phyloP scores from a whole-genome alignment of 2,329 filamentous ascomycete species.

The Clonostachys solani region DNA sequence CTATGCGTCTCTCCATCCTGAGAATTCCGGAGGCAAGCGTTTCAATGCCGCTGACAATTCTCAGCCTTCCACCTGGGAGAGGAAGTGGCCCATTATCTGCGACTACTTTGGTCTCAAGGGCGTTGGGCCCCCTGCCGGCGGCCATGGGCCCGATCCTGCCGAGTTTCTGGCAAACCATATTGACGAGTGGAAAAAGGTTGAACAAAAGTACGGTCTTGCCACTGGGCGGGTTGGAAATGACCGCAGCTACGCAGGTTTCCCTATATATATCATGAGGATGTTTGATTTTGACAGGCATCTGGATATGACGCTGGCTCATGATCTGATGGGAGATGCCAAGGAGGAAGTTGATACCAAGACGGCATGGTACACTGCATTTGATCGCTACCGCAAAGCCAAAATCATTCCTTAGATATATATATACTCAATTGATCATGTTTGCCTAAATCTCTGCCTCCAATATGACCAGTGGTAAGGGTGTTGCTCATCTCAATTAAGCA shows the following conservation, averaged over 20 bases:
- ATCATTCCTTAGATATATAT: constrained; percentile 17
- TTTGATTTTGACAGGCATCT: constrained; percentile 26
- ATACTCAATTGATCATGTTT: no score
- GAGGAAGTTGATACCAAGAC: constrained; percentile 19
- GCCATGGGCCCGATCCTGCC: constrained; percentile 20
- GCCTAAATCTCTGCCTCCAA: no score
- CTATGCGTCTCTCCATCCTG: constrained; percentile 30
- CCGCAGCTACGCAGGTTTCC: constrained; percentile 18
- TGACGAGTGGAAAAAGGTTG: constrained; percentile 20
- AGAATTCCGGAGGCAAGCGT: constrained; percentile 25
- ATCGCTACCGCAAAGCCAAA: constrained; percentile 21
- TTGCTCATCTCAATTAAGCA: no score
- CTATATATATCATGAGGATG: constrained; percentile 24
- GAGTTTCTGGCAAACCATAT: constrained; percentile 21
- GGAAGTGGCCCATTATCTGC: constrained; percentile 39
- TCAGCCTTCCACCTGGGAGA: constrained; percentile 27
- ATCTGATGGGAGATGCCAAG: constrained; percentile 19
- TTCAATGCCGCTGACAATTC: constrained; percentile 37
- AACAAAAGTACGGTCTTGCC: constrained; percentile 22
- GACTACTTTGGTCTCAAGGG: constrained; percentile 40
- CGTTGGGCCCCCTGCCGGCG: constrained; percentile 17
- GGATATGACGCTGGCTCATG: constrained; percentile 21
- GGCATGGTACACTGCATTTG: constrained; percentile 23
- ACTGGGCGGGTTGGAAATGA: constrained; percentile 21
- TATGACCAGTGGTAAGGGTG: no score